Evolutionary conservation across 2,329 filamentous ascomycete genomes (phyloP), one percentile per base, ranked within the genome.

Genomic region (Chrysosphaeria jannelii): DNA sequence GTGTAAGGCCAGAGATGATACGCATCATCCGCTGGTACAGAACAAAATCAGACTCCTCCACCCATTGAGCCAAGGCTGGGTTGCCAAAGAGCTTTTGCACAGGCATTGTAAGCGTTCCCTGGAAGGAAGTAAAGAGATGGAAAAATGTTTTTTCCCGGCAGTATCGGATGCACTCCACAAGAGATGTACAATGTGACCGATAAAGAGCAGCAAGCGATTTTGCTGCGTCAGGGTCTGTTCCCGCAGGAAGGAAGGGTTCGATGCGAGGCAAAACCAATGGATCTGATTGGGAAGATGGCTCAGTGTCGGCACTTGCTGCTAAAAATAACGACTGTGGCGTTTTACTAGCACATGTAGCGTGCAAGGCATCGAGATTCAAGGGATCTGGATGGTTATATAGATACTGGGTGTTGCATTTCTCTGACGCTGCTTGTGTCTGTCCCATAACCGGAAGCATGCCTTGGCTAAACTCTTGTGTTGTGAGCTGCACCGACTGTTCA

Each of bases 131-230:
- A 40, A 88, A 90, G 10, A 91, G 59, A 33, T 88, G 75, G 40
- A 90, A 89, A 41, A 97, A 89, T 5, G 78, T 81, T 46, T 90
- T 89, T 43, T 91, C 76, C 39, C 85, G 88, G 53, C 81, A 91
- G 42, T 75, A 93, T 14, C 85, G 71, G 30, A 97, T 78, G 35
- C 76, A 81, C 43, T 97, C 85, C 15, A 97, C 71, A 5, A 97
- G 57, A 1, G 79, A 91, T 9, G 85, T 91, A 41, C 79, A 90
- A 39, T 93, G 81, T 3, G 81, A 85, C 23, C 78, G 65, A 39
- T 97, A 97, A 13, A 93, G 54, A 4, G 81, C 79, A 18, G 65
- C 63, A 12, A 97, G 51, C 4, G 78, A 79, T 35, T 72, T 72
- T 13, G 78, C 79, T 6, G 78, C 70, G 37, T 93, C 81, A 1